Evolutionary conservation across 2,329 filamentous ascomycete species (phyloP), one percentile per base, ranked within the genome.

Genomic region (Phyllosticta paracitricarpa): DNA sequence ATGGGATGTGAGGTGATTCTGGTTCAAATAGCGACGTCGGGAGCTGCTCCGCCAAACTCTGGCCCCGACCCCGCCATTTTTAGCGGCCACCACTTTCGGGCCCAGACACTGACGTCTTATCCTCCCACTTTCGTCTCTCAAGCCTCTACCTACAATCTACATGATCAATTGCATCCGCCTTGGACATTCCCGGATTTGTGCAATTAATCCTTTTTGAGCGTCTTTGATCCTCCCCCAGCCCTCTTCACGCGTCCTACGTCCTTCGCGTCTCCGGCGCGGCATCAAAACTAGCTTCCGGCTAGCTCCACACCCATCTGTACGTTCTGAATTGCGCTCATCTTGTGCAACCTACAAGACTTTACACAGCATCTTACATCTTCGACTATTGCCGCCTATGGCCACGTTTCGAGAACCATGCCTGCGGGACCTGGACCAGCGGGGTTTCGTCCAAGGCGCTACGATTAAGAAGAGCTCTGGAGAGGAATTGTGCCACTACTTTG

Each of bases 401-500:
- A 24, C 52, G 28, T 19, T 33, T 28, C 54, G 56, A 53, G 56
- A 51, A 14, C 70, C 74, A 2, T 74, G 73, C 61, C 62, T 63
- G 2, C 63, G 72, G 35, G 69, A 78, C 59, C 70, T 78, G 5
- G 71, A 75, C 7, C 70, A 75, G 22, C 74, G 78, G 14, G 82
- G 82, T 56, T 76, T 75, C 62, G 72, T 83, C 26, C 73, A 80
- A 69, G 82, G 81, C 24, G 66, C 77, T 2, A 81, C 78, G 0
- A 71, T 82, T 58, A 68, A 73, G 10, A 66, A 66, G 25, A 63
- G 67, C 10, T 67, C 68, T 12, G 63, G 57, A 30, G 65, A 68
- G 19, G 70, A 73, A 5, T 69, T 79, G 1, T 78, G 78, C 60
- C 78, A 78, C 63, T 84, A 79, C 67, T 82, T 82, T 59, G 81